A percentile compares a stretch with the other conserved stretches of the same genome.
phyloP scores from a whole-genome alignment of 2,329 filamentous ascomycete species.

The Dactylellina cionopaga region DNA sequence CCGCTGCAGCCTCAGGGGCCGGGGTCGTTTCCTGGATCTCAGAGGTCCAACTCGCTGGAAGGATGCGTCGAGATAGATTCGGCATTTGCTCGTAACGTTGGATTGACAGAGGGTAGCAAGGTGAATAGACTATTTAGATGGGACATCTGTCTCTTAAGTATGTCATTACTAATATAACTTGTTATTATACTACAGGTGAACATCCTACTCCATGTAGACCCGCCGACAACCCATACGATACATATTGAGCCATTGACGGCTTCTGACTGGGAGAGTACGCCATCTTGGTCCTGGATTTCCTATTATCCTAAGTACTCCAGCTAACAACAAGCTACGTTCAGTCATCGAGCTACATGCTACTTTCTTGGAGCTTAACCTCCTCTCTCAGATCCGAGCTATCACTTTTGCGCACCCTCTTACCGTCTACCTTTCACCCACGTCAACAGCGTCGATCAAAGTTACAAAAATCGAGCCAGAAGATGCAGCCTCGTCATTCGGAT shows the following conservation, averaged over 20 bases:
- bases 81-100: conserved; percentile 57
- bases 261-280: conserved; percentile 91
- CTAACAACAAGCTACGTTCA: conserved; percentile 54
- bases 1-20: conserved; percentile 63
- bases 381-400: conserved; percentile 90
- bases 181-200: conserved; percentile 69
- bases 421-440: conserved; percentile 91
- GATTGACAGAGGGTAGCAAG: conserved; percentile 56
- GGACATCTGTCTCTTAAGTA: not conserved
- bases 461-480: conserved; percentile 81
- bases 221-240: conserved; percentile 89
- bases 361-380: conserved; percentile 91
- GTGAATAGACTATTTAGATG: conserved; percentile 25
- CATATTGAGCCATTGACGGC: conserved; percentile 96
- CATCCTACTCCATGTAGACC: conserved; percentile 82
- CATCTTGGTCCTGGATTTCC: conserved; percentile 43
- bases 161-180: conserved; percentile 10
- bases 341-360: conserved; percentile 96
- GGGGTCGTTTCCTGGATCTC: conserved; percentile 51
- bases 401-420: conserved; percentile 78
- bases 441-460: conserved; percentile 89
- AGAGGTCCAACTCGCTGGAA: conserved; percentile 51
- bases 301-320: not conserved
- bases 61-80: conserved; percentile 57
- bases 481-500: conserved; percentile 70